These are phyloP conservation scores for Omphalotus guepiniiformis DNA, from an alignment of 768 basidiomycete genomes.

Conservation along the genomic window DNA sequence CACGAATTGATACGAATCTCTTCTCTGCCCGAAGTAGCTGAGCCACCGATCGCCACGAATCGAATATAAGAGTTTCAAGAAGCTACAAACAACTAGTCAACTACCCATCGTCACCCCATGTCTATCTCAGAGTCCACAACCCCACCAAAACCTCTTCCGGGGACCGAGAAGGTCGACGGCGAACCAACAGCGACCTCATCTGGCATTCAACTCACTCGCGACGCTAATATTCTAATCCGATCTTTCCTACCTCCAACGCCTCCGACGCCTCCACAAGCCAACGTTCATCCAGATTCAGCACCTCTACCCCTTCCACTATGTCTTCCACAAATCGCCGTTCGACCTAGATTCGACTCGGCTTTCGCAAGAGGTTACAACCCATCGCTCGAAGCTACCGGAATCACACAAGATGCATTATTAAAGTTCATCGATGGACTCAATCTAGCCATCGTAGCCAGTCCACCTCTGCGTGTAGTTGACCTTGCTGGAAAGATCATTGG, in stretches of 20 bases:
- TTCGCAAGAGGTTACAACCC: conserved; percentile 19
- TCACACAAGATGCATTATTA: conserved; percentile 16
- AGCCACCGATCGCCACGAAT: too few relatives aligned
- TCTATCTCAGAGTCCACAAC: too few relatives aligned
- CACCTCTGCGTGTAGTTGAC: conserved; percentile 20
- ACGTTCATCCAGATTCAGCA: neutral
- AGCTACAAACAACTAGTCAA: too few relatives aligned
- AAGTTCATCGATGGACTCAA: conserved; percentile 21
- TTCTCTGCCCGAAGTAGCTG: too few relatives aligned
- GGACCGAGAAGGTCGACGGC: too few relatives aligned
- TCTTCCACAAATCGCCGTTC: conserved; percentile 18
- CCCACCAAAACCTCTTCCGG: too few relatives aligned
- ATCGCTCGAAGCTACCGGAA: conserved; percentile 12
- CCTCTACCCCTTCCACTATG: conserved; percentile 16
- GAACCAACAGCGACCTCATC: neutral
- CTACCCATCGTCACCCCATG: too few relatives aligned
- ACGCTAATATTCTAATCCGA: conserved; percentile 7
- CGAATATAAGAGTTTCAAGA: too few relatives aligned
- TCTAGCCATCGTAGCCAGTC: conserved; percentile 22
- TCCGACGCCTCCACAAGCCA: neutral
- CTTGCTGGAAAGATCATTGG: conserved; percentile 18
- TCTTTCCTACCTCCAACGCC: conserved; percentile 7
- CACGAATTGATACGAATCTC: too few relatives aligned
- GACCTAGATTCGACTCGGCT: conserved; percentile 15
- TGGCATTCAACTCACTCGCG: conserved; percentile 5